Evolutionary conservation across 73 alveolate species (phyloP).

Genomic region (Breviolum minutum): DNA sequence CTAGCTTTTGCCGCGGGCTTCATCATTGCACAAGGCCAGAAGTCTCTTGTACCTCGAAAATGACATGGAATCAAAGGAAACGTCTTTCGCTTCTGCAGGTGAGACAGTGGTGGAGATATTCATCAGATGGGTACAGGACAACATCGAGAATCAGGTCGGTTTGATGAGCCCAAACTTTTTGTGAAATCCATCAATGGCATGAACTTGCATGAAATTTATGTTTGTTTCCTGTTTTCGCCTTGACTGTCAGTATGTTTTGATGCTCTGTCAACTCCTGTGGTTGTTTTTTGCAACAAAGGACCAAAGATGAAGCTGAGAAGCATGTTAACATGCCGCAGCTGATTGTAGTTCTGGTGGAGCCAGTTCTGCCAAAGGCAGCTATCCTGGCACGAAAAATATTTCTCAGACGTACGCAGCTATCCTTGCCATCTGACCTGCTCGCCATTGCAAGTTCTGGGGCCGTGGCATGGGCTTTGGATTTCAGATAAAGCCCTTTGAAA

Average conservation of each 20-base stretch:
- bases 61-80: neutral
- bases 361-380: constrained; percentile 87
- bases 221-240: neutral
- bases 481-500: neutral
- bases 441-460: neutral
- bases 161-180: neutral
- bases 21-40: constrained; percentile 44
- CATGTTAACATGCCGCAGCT: neutral
- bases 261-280: too few relatives aligned
- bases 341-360: neutral
- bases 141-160: constrained; percentile 38
- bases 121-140: constrained; percentile 52
- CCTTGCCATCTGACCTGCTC: neutral
- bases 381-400: constrained; percentile 42
- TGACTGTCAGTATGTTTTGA: neutral
- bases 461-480: neutral
- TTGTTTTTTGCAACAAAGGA: neutral
- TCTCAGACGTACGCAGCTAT: neutral
- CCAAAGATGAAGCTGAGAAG: neutral
- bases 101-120: constrained; percentile 55
- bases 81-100: neutral
- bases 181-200: neutral
- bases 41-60: neutral
- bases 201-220: neutral
- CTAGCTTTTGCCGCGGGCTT: constrained; percentile 47